Evolutionary conservation across 78 protist species (phyloP), one percentile per base, ranked within the genome.

Genomic region (Dictyostelium capitatum): DNA sequence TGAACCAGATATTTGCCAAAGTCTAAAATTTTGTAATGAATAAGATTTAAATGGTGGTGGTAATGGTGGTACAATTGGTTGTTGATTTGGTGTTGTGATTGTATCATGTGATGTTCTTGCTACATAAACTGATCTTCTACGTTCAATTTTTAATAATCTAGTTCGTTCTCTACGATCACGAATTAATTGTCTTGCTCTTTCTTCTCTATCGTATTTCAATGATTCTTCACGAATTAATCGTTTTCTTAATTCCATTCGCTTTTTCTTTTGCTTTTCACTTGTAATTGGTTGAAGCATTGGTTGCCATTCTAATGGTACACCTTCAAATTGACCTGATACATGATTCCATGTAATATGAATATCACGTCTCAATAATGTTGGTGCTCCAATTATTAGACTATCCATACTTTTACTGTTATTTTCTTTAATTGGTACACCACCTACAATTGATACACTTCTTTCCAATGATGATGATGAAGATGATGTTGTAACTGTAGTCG

Each of bases 291-390:
- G 74, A 7, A 87, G 20, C 30, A 77, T 19, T 8, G 69, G 48
- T 32, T 50, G 32, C 93, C 93, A 87, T 41, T 87, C 77, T 8
- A 25, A 62, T 47, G 93, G 93, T 19, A 77, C 93, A 65, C 93
- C 93, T 37, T 87, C 93, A 48, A 87, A 87, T 77, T 87, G 93
- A 51, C 93, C 93, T 28, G 93, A 75, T 3, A 77, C 84, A 20
- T 56, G 93, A 64, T 87, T 87, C 93, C 93, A 87, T 41, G 93
- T 64, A 14, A 87, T 77, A 62, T 87, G 93, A 14, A 87, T 70
- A 28, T 87, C 93, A 14, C 93, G n/a, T 65, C 75, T 74, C 7
- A 65, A 15, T 11, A 57, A 43, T n/a, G 59, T 77, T 64, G 93
- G 93, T 7, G 19, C 1, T 4, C 84, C 83, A 77, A 87, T 87